Evolutionary conservation across 495 filamentous ascomycete genomes (phyloP), one percentile per base, ranked within the genome.

Genomic region (Penicillium coprophilum): DNA sequence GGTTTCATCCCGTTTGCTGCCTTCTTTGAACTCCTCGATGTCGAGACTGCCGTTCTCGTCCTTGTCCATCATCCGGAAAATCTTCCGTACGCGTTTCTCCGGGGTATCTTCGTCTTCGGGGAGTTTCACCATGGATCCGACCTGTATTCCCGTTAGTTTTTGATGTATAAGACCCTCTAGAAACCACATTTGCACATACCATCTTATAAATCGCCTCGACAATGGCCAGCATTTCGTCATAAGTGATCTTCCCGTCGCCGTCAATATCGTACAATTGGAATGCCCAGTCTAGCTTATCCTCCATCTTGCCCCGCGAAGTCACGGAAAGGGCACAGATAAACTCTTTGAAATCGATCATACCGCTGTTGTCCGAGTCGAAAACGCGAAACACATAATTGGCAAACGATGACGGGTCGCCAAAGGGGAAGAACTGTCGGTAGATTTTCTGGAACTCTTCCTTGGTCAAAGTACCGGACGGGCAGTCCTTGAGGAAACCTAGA

Each of bases 61-160:
- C 79, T 98, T 98, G 78, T 98, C 94, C 94, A 98, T 98, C 94
- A 97, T 97, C 63, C 89, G 85, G 78, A 98, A 98, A 72, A 98
- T 98, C 79, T 98, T 98, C 68, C 80, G 85, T 27, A 98, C 94
- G 46, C 95, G 90, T 80, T 98, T 98, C 78, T 98, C 92, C 20
- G 94, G 94, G 51, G 94, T 98, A 75, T 97, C 93, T 76, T 98
- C 94, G 74, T 98, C 94, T 71, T 96, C 90, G 38, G 95, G 95
- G 27, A 98, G 82, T 73, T 97, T 97, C 68, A 97, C 94, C 94
- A 98, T 98, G 11, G 92, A 96, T 56, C 94, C 94, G 61, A 97
- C 92, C 92, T 97, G 57, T 20, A 64, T 31, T 28, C 21, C n/a
- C 27, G 28, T 50, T 27, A 23, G 63, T 67, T 41, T 62, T 62